phyloP scores from a whole-genome alignment of 108 stramenopile genomes.

The Skeletonema menzelii region DNA sequence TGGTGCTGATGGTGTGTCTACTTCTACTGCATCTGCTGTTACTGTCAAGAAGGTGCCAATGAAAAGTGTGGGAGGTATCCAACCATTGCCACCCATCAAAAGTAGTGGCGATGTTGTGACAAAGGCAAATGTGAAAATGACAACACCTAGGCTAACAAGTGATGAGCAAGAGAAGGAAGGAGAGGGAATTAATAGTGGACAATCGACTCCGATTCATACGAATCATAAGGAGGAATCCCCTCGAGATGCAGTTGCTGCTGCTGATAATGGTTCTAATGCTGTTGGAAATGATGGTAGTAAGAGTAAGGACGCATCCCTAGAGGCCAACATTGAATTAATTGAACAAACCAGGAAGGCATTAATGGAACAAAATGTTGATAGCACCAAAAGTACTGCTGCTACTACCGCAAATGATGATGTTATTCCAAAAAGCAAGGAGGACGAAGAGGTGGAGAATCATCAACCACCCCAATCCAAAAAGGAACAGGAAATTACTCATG shows the following conservation, averaged over 20 bases:
- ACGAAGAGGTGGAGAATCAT: not conserved
- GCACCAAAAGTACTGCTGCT: not conserved
- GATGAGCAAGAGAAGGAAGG: not conserved
- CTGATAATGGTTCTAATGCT: not conserved
- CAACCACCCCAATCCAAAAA: not conserved
- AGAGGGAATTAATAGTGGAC: not conserved
- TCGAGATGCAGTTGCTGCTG: not conserved
- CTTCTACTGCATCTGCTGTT: not conserved
- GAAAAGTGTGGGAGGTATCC: not conserved
- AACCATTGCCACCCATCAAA: not conserved
- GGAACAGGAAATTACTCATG: not conserved
- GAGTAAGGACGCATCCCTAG: not conserved
- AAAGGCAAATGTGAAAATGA: not conserved
- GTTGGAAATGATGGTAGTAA: not conserved
- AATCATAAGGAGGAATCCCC: not conserved
- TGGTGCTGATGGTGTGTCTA: not conserved
- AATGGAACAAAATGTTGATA: not conserved
- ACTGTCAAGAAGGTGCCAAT: not conserved
- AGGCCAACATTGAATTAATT: not conserved
- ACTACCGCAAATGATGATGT: not conserved
- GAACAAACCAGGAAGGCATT: not conserved
- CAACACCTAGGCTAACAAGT: not conserved
- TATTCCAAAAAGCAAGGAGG: not conserved
- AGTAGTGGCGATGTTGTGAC: not conserved
- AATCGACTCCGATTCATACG: not conserved